Evolutionary conservation across 306 rosid species (phyloP), one percentile per base, ranked within the genome.

Genomic region (Pachyrhizus erosus): DNA sequence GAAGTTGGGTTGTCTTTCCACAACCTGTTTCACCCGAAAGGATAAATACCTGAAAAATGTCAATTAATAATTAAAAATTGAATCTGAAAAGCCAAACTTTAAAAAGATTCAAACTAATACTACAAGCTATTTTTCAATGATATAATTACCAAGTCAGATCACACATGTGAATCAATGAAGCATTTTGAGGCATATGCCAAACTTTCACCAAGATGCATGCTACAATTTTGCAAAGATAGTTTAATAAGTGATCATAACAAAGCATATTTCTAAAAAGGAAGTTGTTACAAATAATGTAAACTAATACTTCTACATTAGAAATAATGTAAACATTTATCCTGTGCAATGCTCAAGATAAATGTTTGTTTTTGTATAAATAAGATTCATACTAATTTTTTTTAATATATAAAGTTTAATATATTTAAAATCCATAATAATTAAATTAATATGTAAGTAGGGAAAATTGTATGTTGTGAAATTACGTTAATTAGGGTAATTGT

Each of bases 1-100:
- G 97, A 87, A 96, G 88, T 90, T 96, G 99, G 9, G 99, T 96
- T 74, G 99, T 96, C 91, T 96, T 96, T 60, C 99, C 98, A 88
- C 99, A 96, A 74, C 99, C 98, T 80, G 99, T 96, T 92, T 96
- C 89, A 57, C 99, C 99, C 5, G 99, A 96, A 77, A 96, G 84
- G 82, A 92, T 81, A 51, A 89, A 79, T 80, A 96, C 97, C 98
- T 93, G 86, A 81, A 85, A 31, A 82, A 77, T 49, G 58, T 15
- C 46, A 65, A 37, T 37, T 27, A 57, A 75, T 33, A 68, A 73
- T 27, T 39, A 40, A 72, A 33, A 73, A 31, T 18, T 49, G 42
- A 78, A 82, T 37, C 58, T 57, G 21, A 77, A 37, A 77, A 73
- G 20, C 43, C 43, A 48, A 68, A 21, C 39, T 49, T 39, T n/a